phyloP scores from a whole-genome alignment of 257 asterid genomes.

The Przewalskia tangutica region DNA sequence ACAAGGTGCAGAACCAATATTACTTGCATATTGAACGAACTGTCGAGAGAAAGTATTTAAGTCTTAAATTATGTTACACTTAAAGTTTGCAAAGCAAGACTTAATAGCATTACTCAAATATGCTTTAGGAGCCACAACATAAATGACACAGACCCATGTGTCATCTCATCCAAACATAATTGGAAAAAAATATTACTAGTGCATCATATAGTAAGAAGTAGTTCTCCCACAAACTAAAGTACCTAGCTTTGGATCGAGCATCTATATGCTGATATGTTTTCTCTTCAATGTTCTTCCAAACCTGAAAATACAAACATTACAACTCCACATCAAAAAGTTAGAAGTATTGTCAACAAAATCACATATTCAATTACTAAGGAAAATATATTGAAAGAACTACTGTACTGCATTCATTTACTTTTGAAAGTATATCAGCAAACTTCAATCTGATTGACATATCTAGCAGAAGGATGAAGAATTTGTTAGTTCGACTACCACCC shows the following conservation, averaged over 20 bases:
- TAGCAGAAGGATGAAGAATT: background rate
- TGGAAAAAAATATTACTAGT: background rate
- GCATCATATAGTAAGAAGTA: background rate
- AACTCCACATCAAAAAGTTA: background rate
- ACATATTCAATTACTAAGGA: background rate
- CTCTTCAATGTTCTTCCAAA: constrained; percentile 33
- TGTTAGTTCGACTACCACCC: background rate
- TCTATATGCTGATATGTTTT: constrained; percentile 39
- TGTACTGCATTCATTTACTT: background rate
- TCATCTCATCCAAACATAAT: background rate
- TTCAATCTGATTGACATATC: background rate
- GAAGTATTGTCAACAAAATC: background rate
- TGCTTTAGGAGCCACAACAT: background rate
- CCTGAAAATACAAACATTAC: constrained; percentile 17
- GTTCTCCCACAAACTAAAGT: constrained; percentile 3
- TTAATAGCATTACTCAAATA: background rate
- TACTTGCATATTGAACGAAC: background rate
- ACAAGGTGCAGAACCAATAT: background rate
- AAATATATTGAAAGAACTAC: background rate
- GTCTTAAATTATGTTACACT: background rate
- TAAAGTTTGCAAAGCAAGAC: background rate
- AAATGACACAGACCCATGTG: background rate
- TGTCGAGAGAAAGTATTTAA: background rate
- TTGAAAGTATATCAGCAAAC: background rate
- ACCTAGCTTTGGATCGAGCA: constrained; percentile 49